phyloP scores from a whole-genome alignment of 257 asterid species.

The Solanum ossicruentum region DNA sequence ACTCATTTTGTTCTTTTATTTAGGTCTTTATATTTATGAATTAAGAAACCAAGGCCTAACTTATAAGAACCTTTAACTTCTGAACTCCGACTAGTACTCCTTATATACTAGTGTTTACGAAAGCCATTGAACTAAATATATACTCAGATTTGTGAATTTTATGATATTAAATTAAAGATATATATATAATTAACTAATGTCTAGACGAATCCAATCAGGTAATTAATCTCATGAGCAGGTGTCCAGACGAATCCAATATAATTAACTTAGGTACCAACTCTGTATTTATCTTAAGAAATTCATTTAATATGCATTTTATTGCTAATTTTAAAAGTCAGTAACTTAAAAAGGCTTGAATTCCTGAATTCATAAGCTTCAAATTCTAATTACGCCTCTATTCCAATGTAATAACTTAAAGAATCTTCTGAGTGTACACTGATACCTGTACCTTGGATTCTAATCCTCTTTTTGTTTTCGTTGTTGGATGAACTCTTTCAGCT shows the following conservation, averaged over 20 bases:
- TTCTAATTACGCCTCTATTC: background rate
- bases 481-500: slow-evolving; percentile 18
- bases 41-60: background rate
- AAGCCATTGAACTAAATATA: too few relatives aligned
- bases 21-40: background rate
- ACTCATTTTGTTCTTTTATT: background rate
- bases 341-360: too few relatives aligned
- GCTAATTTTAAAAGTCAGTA: background rate
- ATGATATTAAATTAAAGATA: too few relatives aligned
- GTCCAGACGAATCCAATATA: background rate
- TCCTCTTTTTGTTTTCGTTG: background rate
- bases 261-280: background rate
- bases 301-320: background rate
- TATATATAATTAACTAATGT: background rate
- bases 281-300: background rate
- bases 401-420: background rate
- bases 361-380: too few relatives aligned
- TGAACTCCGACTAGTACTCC: too few relatives aligned
- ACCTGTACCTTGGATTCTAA: background rate
- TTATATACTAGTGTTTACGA: too few relatives aligned
- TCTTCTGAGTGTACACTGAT: background rate
- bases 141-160: too few relatives aligned
- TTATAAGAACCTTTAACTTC: too few relatives aligned
- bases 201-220: background rate
- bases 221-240: background rate